A percentile compares a stretch with the other conserved stretches of the same genome.
These are phyloP conservation scores for Gastrodia elata DNA, from an alignment of 106 monocot genomes.

Conservation along the genomic window DNA sequence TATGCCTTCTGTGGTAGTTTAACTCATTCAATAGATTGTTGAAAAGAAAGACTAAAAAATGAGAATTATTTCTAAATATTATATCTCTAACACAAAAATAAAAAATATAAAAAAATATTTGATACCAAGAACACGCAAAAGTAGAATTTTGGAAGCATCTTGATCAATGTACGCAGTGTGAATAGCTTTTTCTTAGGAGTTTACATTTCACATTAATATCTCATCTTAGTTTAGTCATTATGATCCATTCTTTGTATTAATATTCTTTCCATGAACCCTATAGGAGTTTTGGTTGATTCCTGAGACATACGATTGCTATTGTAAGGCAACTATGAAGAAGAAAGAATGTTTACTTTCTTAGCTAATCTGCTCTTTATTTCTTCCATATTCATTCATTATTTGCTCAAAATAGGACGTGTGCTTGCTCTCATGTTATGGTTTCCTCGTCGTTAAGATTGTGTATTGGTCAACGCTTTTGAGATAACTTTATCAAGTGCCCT, in stretches of 20 bases:
- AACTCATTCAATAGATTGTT: no score
- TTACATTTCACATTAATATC: not conserved
- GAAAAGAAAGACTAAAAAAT: no score
- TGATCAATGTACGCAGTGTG: not conserved
- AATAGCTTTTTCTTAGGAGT: not conserved
- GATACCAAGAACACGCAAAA: no score
- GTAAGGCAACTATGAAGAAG: not conserved
- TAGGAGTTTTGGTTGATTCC: not conserved
- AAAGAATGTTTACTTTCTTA: not conserved
- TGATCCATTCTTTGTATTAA: not conserved
- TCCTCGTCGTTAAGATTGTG: not conserved
- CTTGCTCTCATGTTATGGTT: not conserved
- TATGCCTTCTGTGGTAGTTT: no score
- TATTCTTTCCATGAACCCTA: no score
- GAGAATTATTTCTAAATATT: no score
- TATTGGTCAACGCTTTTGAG: not conserved
- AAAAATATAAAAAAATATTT: no score
- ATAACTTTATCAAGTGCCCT: not conserved
- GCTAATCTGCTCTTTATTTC: not conserved
- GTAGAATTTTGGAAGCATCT: not conserved
- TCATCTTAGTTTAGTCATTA: not conserved
- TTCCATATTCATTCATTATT: not conserved
- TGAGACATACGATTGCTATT: not conserved
- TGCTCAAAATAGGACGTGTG: not conserved
- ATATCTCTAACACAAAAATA: no score